Evolutionary conservation across 1,284 basidiomycete species (phyloP), one percentile per base, ranked within the genome.

Genomic region (Thelephora terrestris): DNA sequence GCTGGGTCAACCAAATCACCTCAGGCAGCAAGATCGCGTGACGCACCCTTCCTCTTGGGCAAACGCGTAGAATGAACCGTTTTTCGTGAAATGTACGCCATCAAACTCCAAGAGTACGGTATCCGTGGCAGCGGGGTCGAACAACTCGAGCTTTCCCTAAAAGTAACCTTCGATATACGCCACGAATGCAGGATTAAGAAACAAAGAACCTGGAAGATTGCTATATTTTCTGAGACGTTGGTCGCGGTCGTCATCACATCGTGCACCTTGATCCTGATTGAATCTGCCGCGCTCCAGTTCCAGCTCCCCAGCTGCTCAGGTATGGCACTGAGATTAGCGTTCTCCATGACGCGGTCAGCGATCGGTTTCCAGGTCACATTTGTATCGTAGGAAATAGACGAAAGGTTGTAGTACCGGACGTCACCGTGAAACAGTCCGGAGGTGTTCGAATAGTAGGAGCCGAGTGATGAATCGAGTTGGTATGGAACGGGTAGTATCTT

Each of bases 41-140:
- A 52, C 7, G 57, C 53, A 88, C 85, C 81, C 81, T 18, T 67
- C 64, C 4, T 84, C 79, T 56, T 81, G 73, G 5, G 79, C 86
- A 51, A 85, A 74, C 1, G 87, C 85, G 58, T 82, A 85, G 37
- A 92, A 78, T 1, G 85, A 78, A 1, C 91, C 91, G 54, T 88
- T 86, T 7, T 75, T 67, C 7, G 85, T 55, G 58, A 88, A 80
- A 64, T 92, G 90, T 12, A 93, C 71, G 3, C 87, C 91, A 58
- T 85, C 80, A 53, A 89, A 78, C 50, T 87, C 81, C 2, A 88
- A 64, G 29, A 75, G 70, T 35, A 87, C 61, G 47, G 84, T 80
- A 32, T 79, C 76, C 0, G 68, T 63, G 6, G 63, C 72, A 16
- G 63, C 61, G 4, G 67, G 59, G 55, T 82, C 75, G 5, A 71